Conservation (phyloP, 768 basidiomycete genomes). For the Termitomyces sp. region DNA sequence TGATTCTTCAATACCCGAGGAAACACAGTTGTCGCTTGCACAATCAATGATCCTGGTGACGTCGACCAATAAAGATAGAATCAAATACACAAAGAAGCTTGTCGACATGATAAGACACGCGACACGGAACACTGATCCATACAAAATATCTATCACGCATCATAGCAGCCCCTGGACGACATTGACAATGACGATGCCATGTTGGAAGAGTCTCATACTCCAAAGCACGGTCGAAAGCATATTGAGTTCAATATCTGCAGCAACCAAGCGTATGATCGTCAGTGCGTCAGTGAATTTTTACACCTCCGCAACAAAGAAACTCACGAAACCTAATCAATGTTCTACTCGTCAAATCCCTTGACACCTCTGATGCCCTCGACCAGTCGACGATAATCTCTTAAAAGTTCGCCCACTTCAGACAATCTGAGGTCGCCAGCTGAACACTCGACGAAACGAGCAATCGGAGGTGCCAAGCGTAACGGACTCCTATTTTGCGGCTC, state of each 20-base stretch:
- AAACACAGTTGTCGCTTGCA: background rate
- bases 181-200: background rate
- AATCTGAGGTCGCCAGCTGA: slow-evolving; percentile 72
- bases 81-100: background rate
- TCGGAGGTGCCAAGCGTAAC: slow-evolving; percentile 53
- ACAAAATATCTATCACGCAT: background rate
- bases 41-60: background rate
- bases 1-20: background rate
- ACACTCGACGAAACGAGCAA: slow-evolving; percentile 66
- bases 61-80: background rate
- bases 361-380: slow-evolving; percentile 60
- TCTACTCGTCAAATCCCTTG: slow-evolving; percentile 49
- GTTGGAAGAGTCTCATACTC: background rate
- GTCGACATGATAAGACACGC: background rate
- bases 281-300: background rate
- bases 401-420: slow-evolving; percentile 73
- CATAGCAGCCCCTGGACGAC: background rate
- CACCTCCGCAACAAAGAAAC: background rate
- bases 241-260: background rate
- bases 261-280: background rate
- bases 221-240: background rate
- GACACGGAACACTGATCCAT: slow-evolving; percentile 7
- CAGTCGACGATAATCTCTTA: slow-evolving; percentile 77
- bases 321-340: background rate
- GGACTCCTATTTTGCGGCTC: slow-evolving; percentile 1